Percentiles rank a stretch among this genome's conserved stretches.
Evolutionary conservation across 75 land plant genomes (phyloP).

Genomic region (Selaginella tamariscina): DNA sequence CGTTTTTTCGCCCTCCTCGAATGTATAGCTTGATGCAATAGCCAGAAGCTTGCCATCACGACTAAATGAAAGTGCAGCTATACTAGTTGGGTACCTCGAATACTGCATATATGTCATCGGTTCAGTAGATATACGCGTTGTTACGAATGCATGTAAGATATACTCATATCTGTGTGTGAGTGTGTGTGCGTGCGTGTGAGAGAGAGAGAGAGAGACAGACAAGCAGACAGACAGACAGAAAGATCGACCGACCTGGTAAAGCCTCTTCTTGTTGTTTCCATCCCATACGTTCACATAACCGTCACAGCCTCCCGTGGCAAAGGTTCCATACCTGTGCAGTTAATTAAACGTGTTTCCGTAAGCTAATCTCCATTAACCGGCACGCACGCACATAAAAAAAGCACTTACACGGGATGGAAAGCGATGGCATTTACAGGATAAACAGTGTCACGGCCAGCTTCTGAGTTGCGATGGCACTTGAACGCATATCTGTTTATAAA

Average conservation of each 20-base stretch:
- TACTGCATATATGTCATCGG: constrained; percentile 65
- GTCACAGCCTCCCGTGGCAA: constrained; percentile 99
- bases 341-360: too few species aligned
- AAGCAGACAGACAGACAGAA: too few species aligned
- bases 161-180: background rate
- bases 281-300: constrained; percentile 99
- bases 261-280: constrained; percentile 95
- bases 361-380: too few species aligned
- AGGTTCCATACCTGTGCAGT: constrained; percentile 85
- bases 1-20: constrained; percentile 91
- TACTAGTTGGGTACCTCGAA: constrained; percentile 80
- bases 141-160: too few species aligned
- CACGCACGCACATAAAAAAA: background rate
- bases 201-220: too few species aligned
- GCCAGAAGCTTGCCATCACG: constrained; percentile 92
- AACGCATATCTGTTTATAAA: constrained; percentile 71
- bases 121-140: too few species aligned
- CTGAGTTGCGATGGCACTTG: constrained; percentile 94
- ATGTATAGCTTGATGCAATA: constrained; percentile 97
- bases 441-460: constrained; percentile 92
- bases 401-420: constrained; percentile 86
- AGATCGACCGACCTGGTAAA: constrained; percentile 63
- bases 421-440: constrained; percentile 99
- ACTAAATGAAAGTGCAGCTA: constrained; percentile 94
- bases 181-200: too few species aligned